These are phyloP conservation scores for Monilinia aucupariae DNA, from an alignment of 2,329 filamentous ascomycete genomes.

Conservation along the genomic window DNA sequence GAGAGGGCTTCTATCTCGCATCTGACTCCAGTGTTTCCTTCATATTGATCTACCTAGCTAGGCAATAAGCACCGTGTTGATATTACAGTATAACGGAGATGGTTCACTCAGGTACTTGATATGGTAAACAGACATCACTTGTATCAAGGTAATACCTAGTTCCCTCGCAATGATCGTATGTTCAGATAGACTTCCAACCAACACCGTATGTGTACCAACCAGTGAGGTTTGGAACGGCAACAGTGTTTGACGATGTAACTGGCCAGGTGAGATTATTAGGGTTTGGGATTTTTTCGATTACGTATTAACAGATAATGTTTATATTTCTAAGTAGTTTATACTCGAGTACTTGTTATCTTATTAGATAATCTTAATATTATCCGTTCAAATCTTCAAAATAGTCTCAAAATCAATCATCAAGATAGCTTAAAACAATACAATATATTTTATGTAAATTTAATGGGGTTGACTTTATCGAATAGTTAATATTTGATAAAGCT, in stretches of 20 bases:
- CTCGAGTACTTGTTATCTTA: no score
- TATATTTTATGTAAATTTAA: no score
- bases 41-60: not conserved
- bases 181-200: not conserved
- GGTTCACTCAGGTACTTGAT: not conserved
- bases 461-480: no score
- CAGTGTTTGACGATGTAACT: not conserved
- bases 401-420: no score
- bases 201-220: not conserved
- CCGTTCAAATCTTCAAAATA: no score
- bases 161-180: not conserved
- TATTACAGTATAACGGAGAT: not conserved
- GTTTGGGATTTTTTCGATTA: no score
- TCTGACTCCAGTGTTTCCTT: not conserved
- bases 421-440: no score
- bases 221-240: not conserved
- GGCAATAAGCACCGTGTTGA: not conserved
- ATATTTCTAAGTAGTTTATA: no score
- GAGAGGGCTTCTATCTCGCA: not conserved
- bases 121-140: not conserved
- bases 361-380: no score
- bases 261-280: no score
- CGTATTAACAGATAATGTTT: no score
- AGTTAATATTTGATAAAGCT: no score
- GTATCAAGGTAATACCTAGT: not conserved